Evolutionary conservation across 2,329 filamentous ascomycete species (phyloP), one percentile per base, ranked within the genome.

Genomic region (Fusarium fujikuroi): DNA sequence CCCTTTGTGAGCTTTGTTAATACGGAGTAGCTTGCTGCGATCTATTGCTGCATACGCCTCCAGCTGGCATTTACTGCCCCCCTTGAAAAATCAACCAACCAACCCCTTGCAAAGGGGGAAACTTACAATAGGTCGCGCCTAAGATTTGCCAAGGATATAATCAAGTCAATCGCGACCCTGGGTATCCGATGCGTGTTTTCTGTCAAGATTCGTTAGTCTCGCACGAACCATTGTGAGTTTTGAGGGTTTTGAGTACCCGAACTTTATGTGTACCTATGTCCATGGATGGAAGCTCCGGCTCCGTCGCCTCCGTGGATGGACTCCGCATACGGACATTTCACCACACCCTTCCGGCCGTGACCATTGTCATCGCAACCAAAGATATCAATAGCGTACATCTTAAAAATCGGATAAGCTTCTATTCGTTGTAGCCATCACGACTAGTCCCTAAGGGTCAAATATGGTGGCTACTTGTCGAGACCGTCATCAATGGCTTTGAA

Each of bases 61-160:
- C 53, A 39, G 59, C 50, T 76, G 70, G 75, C 63, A 75, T 76
- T 75, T 68, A 53, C 63, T 66, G 47, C 53, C 75, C 74, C 74
- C 74, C 75, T 76, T 70, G 63, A 73, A 60, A 63, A 59, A 72
- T 60, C 53, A 64, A 58, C 50, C 50, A 57, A 54, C 53, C 54
- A 53, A 54, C 74, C 74, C 74, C 73, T 75, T 74, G 62, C 65
- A 59, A 75, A 75, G 73, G 71, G 70, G 73, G 69, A 60, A 53
- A 49, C 60, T 18, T 61, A 30, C 30, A 53, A 62, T 69, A 61
- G 54, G 74, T 66, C 69, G 46, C 60, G 56, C 66, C 61, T 76
- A 61, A 64, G 60, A 73, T 68, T 60, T 60, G 69, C 69, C 72
- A 75, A 74, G 72, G 56, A 40, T 23, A 52, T 37, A 37, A 34